Conservation (phyloP, 106 monocot genomes). For the Ottelia alismoides region DNA sequence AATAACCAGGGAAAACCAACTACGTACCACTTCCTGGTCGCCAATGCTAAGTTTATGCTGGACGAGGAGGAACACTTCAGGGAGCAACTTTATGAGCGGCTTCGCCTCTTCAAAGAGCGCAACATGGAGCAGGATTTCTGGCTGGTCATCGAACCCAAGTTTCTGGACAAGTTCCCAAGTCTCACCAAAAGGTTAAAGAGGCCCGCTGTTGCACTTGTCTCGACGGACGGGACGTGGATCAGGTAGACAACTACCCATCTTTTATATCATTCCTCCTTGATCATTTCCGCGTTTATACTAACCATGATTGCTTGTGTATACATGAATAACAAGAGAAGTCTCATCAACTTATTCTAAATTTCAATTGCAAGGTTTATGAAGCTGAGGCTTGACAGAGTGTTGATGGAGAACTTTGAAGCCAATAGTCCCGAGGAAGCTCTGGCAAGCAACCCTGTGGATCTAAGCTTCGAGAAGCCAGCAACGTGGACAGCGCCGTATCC, state of each 20-base stretch:
- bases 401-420: constrained; percentile 62
- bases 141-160: constrained; percentile 95
- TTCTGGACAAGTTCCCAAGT: constrained; percentile 78
- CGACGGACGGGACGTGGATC: constrained; percentile 81
- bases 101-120: constrained; percentile 45
- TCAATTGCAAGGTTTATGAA: constrained; percentile 92
- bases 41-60: constrained; percentile 95
- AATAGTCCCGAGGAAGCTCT: constrained; percentile 50
- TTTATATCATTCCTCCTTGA: too few relatives aligned
- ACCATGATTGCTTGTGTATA: too few relatives aligned
- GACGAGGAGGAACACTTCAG: constrained; percentile 98
- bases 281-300: too few relatives aligned
- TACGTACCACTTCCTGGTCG: constrained; percentile 73
- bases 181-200: constrained; percentile 67
- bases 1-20: constrained; percentile 40
- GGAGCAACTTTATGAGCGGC: constrained; percentile 60
- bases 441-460: constrained; percentile 45
- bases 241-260: too few relatives aligned
- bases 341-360: not conserved
- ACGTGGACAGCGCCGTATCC: constrained; percentile 92
- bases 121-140: constrained; percentile 87
- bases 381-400: constrained; percentile 84
- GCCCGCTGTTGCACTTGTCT: constrained; percentile 88
- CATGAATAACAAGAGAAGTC: too few relatives aligned
- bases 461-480: constrained; percentile 69